A percentile compares a stretch with the other conserved stretches of the same genome.
Conservation (phyloP, 805 yeast genomes). For the Starmerella davenportii region DNA sequence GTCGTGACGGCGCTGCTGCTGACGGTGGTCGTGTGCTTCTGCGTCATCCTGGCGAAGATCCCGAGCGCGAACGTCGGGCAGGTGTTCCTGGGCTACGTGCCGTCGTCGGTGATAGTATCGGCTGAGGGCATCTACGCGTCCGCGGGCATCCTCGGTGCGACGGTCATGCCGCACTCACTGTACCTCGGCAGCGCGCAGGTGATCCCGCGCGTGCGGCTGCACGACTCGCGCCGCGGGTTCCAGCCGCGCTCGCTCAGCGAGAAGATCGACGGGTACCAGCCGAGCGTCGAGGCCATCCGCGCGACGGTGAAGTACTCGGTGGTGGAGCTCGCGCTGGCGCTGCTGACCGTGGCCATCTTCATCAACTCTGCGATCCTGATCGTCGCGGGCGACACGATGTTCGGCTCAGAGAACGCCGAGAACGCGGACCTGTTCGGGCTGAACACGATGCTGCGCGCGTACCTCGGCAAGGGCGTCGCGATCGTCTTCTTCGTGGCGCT, state of each 20-base stretch:
- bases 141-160: constrained; percentile 80
- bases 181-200: constrained; percentile 80
- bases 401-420: constrained; percentile 40
- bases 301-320: constrained; percentile 58
- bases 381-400: constrained; percentile 64
- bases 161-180: constrained; percentile 88
- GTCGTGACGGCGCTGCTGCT: constrained; percentile 62
- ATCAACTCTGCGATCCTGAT: constrained; percentile 71
- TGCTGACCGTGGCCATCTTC: constrained; percentile 66
- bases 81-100: constrained; percentile 53
- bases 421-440: constrained; percentile 73
- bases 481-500: constrained; percentile 71
- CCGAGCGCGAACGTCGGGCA: constrained; percentile 35
- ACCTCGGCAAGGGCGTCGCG: constrained; percentile 62
- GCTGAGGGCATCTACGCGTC: constrained; percentile 58
- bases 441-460: constrained; percentile 40
- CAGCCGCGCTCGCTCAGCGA: constrained; percentile 5
- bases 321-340: constrained; percentile 48
- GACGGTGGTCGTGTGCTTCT: constrained; percentile 73
- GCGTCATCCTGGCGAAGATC: constrained; percentile 56
- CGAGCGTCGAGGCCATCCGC: constrained; percentile 50
- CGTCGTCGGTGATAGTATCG: constrained; percentile 31
- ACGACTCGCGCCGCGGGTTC: constrained; percentile 48
- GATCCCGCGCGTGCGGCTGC: constrained; percentile 67
- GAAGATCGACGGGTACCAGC: constrained; percentile 35